These are phyloP conservation scores for Piloderma croceum DNA, from an alignment of 768 basidiomycete species.

Conservation along the genomic window DNA sequence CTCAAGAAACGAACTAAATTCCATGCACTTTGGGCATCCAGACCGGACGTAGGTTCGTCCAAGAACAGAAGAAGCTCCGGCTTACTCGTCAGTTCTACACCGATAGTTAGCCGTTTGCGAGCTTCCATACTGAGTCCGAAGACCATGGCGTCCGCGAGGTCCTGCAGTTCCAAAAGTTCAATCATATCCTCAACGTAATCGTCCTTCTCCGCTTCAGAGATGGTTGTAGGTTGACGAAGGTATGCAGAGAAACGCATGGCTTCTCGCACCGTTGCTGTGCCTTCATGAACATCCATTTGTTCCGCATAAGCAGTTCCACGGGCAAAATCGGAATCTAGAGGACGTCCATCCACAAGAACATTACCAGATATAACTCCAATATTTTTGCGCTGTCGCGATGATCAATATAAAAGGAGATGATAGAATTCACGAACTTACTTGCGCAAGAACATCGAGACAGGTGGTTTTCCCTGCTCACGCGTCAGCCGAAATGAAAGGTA, in stretches of 20 bases:
- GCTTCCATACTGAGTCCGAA: constrained; percentile 62
- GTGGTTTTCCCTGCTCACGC: constrained; percentile 60
- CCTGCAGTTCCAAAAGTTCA: constrained; percentile 77
- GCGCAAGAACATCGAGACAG: constrained; percentile 68
- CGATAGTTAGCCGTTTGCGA: constrained; percentile 84
- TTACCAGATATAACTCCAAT: constrained; percentile 63
- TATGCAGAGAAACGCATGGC: constrained; percentile 83
- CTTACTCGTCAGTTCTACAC: constrained; percentile 86
- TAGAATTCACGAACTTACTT: too few relatives aligned
- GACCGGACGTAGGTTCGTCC: constrained; percentile 49
- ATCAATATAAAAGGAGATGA: too few relatives aligned
- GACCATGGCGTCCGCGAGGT: constrained; percentile 78
- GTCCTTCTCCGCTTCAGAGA: constrained; percentile 70
- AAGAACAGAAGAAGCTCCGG: constrained; percentile 72
- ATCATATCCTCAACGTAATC: constrained; percentile 80
- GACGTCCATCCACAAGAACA: constrained; percentile 59
- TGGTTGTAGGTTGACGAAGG: constrained; percentile 66
- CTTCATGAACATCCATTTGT: constrained; percentile 84
- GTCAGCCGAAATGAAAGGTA: constrained; percentile 25
- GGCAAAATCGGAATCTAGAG: constrained; percentile 49
- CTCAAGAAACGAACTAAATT: constrained; percentile 75
- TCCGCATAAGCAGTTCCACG: constrained; percentile 81
- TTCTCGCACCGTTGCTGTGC: constrained; percentile 77
- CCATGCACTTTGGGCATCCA: constrained; percentile 70
- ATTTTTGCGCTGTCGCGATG: constrained; percentile 62